A percentile compares a stretch with the other conserved stretches of the same genome.
Evolutionary conservation across 345 rosid species (phyloP).

Genomic region (Eucalyptus brandiana): DNA sequence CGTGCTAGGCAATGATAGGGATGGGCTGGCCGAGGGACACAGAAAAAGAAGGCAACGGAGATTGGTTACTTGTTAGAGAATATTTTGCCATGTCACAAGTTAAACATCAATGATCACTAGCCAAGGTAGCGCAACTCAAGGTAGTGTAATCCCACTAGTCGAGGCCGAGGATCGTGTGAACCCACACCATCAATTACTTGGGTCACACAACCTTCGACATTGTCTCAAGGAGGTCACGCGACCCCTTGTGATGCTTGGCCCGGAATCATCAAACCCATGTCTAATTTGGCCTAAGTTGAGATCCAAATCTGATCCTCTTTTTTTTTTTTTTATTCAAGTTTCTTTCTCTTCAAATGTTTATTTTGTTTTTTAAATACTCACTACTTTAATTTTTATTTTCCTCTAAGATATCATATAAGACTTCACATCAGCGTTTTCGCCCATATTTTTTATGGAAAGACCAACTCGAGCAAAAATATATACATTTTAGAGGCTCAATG

Average conservation of each 20-base stretch:
- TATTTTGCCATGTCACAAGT: not conserved
- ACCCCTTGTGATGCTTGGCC: not conserved
- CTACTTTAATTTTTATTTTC: no score
- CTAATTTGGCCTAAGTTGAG: not conserved
- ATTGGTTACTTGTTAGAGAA: not conserved
- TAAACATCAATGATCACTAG: not conserved
- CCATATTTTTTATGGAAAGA: not conserved
- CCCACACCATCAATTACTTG: not conserved
- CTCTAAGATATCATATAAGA: no score
- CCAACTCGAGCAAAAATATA: not conserved
- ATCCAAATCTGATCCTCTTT: no score
- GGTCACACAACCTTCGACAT: not conserved
- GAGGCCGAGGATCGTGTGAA: not conserved
- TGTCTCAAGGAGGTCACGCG: not conserved
- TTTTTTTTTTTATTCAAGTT: no score
- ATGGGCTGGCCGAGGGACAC: not conserved
- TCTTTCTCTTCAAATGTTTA: not conserved
- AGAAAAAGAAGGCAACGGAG: not conserved
- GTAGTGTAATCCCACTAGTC: no score
- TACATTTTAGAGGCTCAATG: not conserved
- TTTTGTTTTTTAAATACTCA: not conserved
- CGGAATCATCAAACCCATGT: not conserved
- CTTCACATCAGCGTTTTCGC: not conserved
- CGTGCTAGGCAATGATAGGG: not conserved
- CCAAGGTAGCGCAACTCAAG: fast-evolving